A percentile compares a stretch with the other conserved stretches of the same genome.
Evolutionary conservation across 208 protist genomes (phyloP).

Genomic region (Leishmania lainsoni): DNA sequence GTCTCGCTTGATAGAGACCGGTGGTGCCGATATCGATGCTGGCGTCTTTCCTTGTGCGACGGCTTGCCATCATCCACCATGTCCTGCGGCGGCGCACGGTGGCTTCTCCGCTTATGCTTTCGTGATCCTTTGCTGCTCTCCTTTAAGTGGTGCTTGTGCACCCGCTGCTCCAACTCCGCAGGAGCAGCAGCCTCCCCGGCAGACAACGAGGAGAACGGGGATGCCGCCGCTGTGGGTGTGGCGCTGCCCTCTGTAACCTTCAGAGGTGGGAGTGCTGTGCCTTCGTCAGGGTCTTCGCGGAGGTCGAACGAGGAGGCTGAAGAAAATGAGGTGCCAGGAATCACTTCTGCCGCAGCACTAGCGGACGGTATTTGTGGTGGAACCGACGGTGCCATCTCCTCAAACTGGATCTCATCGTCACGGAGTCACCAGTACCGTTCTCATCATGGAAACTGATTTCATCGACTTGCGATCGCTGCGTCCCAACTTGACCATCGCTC

Average conservation of each 20-base stretch:
- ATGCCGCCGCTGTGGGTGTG: background rate
- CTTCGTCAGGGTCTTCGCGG: constrained; percentile 36
- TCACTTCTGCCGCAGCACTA: background rate
- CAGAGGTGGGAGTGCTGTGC: constrained; percentile 23
- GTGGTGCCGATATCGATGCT: constrained; percentile 19
- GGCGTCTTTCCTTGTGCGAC: background rate
- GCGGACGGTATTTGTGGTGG: background rate
- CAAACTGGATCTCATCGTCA: constrained; percentile 34
- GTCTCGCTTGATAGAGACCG: constrained; percentile 15
- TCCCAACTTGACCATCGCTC: background rate
- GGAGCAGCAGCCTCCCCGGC: constrained; percentile 1
- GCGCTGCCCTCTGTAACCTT: background rate
- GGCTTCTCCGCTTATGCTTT: constrained; percentile 9
- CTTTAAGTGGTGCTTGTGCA: background rate
- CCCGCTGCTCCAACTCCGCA: constrained; percentile 14
- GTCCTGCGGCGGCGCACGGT: background rate
- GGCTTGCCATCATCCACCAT: background rate
- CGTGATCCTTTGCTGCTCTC: constrained; percentile 5
- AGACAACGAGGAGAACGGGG: background rate
- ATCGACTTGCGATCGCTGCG: constrained; percentile 7
- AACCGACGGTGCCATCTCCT: constrained; percentile 17
- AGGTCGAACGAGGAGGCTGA: constrained; percentile 29
- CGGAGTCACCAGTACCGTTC: background rate
- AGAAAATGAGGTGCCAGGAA: background rate
- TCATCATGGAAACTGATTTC: constrained; percentile 21